Conservation (phyloP, 2,329 filamentous ascomycete species). For the Magnaporthiopsis poae region DNA sequence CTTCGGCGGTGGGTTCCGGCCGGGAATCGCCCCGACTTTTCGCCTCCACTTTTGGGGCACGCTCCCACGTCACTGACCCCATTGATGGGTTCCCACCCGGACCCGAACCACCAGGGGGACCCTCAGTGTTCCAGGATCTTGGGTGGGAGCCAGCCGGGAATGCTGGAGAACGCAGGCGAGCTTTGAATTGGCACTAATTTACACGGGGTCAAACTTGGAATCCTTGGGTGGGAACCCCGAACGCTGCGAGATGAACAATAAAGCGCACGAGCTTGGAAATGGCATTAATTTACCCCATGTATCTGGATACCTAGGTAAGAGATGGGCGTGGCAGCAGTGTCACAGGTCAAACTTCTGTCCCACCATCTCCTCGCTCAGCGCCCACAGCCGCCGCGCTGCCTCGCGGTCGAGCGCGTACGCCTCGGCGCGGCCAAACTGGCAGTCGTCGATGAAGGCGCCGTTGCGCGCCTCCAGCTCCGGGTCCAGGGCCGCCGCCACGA, state of each 20-base stretch:
- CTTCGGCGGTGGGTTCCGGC: too few species aligned
- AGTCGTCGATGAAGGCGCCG: slow-evolving; percentile 20
- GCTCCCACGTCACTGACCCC: slow-evolving; percentile 9
- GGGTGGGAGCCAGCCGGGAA: too few species aligned
- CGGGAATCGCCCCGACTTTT: neutral
- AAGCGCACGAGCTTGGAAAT: too few species aligned
- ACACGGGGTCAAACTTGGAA: too few species aligned
- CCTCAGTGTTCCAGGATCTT: too few species aligned
- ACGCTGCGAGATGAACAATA: too few species aligned
- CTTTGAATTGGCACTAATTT: too few species aligned
- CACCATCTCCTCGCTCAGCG: slow-evolving; percentile 32
- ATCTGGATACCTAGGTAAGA: too few species aligned
- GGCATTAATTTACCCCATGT: too few species aligned
- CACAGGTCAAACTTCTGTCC: slow-evolving; percentile 23
- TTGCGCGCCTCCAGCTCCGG: slow-evolving; percentile 20
- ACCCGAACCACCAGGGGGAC: neutral
- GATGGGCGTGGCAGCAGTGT: too few species aligned
- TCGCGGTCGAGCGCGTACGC: slow-evolving; percentile 10
- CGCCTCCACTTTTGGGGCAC: neutral
- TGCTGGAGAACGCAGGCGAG: too few species aligned
- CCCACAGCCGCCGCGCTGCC: slow-evolving; percentile 31
- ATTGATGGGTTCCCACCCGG: neutral
- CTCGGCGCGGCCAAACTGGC: slow-evolving; percentile 19
- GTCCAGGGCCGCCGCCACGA: slow-evolving; percentile 28
- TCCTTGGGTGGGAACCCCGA: too few species aligned